Evolutionary conservation across 192 early-diverging fungal genomes (phyloP).

Genomic region (Mortierella antarctica): DNA sequence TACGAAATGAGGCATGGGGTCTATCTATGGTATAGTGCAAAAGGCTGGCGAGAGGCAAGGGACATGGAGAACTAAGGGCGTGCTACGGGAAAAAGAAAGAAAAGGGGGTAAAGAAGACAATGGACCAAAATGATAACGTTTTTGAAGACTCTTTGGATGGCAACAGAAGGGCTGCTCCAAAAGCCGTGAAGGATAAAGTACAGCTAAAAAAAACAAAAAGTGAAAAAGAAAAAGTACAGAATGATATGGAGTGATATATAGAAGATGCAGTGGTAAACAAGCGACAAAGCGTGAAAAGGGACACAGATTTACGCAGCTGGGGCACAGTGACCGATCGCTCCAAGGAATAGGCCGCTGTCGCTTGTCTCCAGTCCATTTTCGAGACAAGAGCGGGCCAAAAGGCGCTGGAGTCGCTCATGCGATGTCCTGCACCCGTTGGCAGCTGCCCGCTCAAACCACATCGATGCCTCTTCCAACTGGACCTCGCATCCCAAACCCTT

Average conservation of each 20-base stretch:
- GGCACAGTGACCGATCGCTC: constrained; percentile 55
- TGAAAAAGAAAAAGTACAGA: neutral
- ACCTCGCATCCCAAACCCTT: constrained; percentile 57
- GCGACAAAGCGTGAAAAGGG: neutral
- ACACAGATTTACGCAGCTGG: constrained; percentile 57
- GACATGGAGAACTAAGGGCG: too few species aligned
- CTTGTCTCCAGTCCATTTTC: constrained; percentile 49
- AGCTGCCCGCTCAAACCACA: constrained; percentile 58
- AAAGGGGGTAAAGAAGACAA: neutral
- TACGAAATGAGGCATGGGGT: too few species aligned
- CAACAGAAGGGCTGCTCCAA: neutral
- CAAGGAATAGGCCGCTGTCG: constrained; percentile 40
- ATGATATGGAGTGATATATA: constrained; percentile 1
- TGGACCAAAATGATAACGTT: neutral
- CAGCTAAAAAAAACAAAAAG: neutral
- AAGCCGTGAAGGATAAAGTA: neutral
- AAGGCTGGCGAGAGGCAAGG: too few species aligned
- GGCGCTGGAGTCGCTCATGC: constrained; percentile 59
- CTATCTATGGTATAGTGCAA: too few species aligned
- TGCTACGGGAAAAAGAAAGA: neutral
- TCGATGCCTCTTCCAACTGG: constrained; percentile 49
- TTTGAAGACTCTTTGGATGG: neutral
- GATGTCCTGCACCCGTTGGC: constrained; percentile 62
- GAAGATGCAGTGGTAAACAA: neutral
- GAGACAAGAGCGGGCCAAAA: constrained; percentile 63